A percentile compares a stretch with the other conserved stretches of the same genome.
phyloP scores from a whole-genome alignment of 805 yeast genomes.

The Zygotorulaspora chibaensis region DNA sequence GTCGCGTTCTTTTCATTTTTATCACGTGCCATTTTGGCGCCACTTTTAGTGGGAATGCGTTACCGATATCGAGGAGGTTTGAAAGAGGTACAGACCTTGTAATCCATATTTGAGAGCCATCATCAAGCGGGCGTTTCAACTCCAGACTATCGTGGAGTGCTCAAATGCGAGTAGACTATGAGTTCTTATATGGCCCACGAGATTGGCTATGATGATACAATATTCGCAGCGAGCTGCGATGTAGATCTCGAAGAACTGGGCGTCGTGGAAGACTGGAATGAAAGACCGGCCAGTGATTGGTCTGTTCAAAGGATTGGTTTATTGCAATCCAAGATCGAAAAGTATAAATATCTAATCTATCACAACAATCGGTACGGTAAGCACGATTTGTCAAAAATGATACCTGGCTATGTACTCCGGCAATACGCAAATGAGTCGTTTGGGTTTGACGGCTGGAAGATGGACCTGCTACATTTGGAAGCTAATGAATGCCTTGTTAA shows the following conservation, averaged over 20 bases:
- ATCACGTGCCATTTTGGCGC: not conserved
- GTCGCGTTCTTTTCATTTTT: not conserved
- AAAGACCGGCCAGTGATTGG: constrained; percentile 44
- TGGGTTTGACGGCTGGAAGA: constrained; percentile 57
- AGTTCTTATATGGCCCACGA: constrained; percentile 11
- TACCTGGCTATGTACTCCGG: constrained; percentile 37
- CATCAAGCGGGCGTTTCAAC: no score
- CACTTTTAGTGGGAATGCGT: not conserved
- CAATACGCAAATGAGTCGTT: constrained; percentile 47
- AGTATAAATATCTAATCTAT: constrained; percentile 26
- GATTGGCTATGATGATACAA: constrained; percentile 19
- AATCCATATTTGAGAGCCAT: no score
- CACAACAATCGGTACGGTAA: constrained; percentile 28
- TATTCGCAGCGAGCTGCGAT: constrained; percentile 19
- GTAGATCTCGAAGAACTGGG: constrained; percentile 27
- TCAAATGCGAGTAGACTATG: constrained; percentile 1
- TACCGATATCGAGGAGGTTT: no score
- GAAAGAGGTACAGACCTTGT: no score
- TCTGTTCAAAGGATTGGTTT: constrained; percentile 45
- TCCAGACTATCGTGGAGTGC: no score
- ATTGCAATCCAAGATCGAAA: constrained; percentile 45
- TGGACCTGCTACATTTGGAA: constrained; percentile 36
- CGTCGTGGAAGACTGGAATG: constrained; percentile 33
- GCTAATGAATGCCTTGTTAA: constrained; percentile 15
- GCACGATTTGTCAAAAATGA: constrained; percentile 25